phyloP scores from a whole-genome alignment of 163 green algal genomes.

The Scenedesmus sp. region DNA sequence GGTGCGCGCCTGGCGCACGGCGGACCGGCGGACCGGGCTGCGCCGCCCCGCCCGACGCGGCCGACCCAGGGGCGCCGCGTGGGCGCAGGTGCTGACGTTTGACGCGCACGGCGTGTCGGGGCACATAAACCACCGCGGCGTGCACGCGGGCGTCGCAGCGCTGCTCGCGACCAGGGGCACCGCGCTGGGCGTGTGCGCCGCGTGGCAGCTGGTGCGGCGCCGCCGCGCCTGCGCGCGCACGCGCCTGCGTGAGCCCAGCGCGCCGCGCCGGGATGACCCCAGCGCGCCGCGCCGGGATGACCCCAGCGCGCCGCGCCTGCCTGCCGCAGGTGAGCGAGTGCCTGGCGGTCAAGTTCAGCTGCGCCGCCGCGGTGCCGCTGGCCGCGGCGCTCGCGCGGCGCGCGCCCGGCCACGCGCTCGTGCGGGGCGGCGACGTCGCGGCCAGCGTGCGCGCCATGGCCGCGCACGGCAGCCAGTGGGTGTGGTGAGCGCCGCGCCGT shows the following conservation, averaged over 20 bases:
- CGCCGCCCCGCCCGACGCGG: not conserved
- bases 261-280: too few relatives aligned
- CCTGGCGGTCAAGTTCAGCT: slow-evolving; percentile 57
- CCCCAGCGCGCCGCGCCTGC: too few relatives aligned
- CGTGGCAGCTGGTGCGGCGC: slow-evolving; percentile 32
- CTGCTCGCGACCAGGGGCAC: not conserved
- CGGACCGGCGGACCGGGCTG: too few relatives aligned
- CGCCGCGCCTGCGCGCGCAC: too few relatives aligned
- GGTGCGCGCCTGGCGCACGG: not conserved
- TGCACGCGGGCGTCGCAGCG: slow-evolving; percentile 49
- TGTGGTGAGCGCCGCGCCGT: slow-evolving; percentile 64
- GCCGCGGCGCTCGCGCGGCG: slow-evolving; percentile 8
- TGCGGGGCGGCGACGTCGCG: not conserved
- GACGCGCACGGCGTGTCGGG: slow-evolving; percentile 78
- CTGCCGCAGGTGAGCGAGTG: slow-evolving; percentile 53
- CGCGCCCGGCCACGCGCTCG: not conserved
- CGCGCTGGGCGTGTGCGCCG: slow-evolving; percentile 14
- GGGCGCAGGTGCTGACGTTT: slow-evolving; percentile 80
- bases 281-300: too few relatives aligned
- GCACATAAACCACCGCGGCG: slow-evolving; percentile 78
- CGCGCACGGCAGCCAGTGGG: slow-evolving; percentile 71
- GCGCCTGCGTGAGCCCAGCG: too few relatives aligned
- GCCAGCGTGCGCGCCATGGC: slow-evolving; percentile 57
- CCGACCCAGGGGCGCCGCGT: too few relatives aligned
- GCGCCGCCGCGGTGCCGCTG: slow-evolving; percentile 32